phyloP scores from a whole-genome alignment of 176 grass and related monocot genomes.

The Aegilops tauschii region DNA sequence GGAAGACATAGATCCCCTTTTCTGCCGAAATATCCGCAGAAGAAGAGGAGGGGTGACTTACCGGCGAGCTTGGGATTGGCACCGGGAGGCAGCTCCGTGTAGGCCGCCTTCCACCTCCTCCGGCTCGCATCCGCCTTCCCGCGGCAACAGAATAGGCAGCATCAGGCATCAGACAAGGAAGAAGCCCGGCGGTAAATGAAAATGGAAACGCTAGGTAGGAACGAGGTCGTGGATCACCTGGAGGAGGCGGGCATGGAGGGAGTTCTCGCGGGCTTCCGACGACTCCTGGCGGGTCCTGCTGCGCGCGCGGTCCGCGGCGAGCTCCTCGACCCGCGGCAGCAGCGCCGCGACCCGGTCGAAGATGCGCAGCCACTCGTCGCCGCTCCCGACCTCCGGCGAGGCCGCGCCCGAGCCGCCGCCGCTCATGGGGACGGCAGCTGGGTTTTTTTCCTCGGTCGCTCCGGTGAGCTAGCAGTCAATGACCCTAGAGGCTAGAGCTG shows the following conservation, averaged over 20 bases:
- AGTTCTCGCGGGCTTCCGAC: not conserved
- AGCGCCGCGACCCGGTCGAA: too few relatives aligned
- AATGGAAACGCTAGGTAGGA: not conserved
- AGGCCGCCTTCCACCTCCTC: not conserved
- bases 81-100: constrained; percentile 8
- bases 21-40: not conserved
- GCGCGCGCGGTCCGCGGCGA: not conserved
- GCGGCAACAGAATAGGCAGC: not conserved
- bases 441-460: too few relatives aligned
- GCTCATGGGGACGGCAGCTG: too few relatives aligned
- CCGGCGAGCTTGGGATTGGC: constrained; percentile 33
- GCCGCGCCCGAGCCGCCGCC: too few relatives aligned
- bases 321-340: too few relatives aligned
- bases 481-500: too few relatives aligned
- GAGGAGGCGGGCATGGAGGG: not conserved
- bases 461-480: too few relatives aligned
- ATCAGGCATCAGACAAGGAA: not conserved
- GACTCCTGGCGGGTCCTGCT: not conserved
- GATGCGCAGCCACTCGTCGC: too few relatives aligned
- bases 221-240: not conserved
- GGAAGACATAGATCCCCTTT: not conserved
- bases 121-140: not conserved
- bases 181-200: not conserved
- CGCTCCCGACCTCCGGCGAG: too few relatives aligned
- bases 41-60: not conserved